Evolutionary conservation across 441 rosid species (phyloP), one percentile per base, ranked within the genome.

Genomic region (Capsella rubella): DNA sequence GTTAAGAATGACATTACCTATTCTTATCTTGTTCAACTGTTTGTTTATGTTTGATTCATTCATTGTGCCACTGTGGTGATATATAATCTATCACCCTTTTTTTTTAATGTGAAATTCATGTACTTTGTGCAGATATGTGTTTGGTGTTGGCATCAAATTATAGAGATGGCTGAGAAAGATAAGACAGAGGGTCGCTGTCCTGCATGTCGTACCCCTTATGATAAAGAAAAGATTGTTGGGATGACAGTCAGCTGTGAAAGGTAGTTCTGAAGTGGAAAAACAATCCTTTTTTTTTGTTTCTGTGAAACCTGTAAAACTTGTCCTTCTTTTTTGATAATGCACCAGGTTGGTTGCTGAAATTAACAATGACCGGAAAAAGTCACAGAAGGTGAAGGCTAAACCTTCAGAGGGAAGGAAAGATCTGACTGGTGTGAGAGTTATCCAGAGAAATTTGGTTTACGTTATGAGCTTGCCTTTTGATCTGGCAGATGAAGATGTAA

Each of bases 111-210:
- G 25, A 50, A 62, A 15, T 8, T 15, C 10, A 3, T 77, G 58
- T 59, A 77, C 51, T n/a, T 55, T 52, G 31, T 75, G 77, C 73
- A 86, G 93, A 79, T 88, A 62, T 88, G 93, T 82, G 87, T 88
- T 59, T 88, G 90, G 89, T 88, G 93, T 47, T 88, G 90, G 90
- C 79, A 88, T 80, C 87, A 87, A 47, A 64, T 88, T 34, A 85
- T 80, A 78, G 90, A 82, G 39, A 83, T 88, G 90, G 93, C 93
- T 7, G 93, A 86, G 75, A 88, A 80, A 83, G 89, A 84, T 69
- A 78, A 63, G 32, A 75, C 79, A 42, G 88, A 84, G 75, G 89
- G 90, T 40, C 83, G 85, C 16, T 88, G 90, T 58, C 93, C 93
- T 4, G 93, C 93, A 28, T 88, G 90, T 52, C 90, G 93, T 14